Base-by-base conservation (phyloP, 257 asterid species). In the Solanum chiquidenum region DNA sequence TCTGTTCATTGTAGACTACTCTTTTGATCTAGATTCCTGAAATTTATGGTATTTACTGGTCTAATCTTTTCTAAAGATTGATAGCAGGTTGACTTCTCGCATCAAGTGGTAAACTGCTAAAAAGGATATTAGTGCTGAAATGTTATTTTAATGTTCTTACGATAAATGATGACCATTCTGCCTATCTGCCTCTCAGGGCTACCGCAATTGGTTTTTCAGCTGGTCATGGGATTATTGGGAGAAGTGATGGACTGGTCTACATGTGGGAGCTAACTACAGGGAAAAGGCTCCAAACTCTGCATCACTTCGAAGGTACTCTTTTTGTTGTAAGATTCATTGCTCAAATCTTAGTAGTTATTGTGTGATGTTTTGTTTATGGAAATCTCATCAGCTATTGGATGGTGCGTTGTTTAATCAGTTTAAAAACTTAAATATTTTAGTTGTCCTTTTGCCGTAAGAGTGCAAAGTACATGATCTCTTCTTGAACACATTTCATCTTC, bases 251-350 rank as follows among this genome's bases (percentile, higher is more conserved):
- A 75, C 91, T 88, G 58, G 99, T 94, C 89, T 94, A 94, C 90
- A 62, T 80, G 80, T 97, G 99, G 99, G 99, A 97, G 86, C 87
- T 97, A 87, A 90, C 98, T 16, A 94, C 98, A 12, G 99, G 99
- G 90, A 90, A 12, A 75, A 94, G 90, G 91, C 91, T 93, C 40
- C 94, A 89, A 71, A 94, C 87, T 90, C 87, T 96, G 87, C 97
- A 94, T 90, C 90, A 93, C 85, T 93, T 94, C 86, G 90, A 88
- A 92, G 99, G 98, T 95, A 93, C 37, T 35, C 86, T 76, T 86
- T 68, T 58, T 66, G 58, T 75, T 46, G 49, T 83, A 66, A 72
- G 84, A 29, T 79, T 44, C 31, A 25, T 79, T 44, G 29, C 68
- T 80, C 85, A 46, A 80, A 16, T 80, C 40, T 80, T 80, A 8